Base-by-base conservation (phyloP, 2,329 filamentous ascomycete species). In the Mycogone perniciosa region DNA sequence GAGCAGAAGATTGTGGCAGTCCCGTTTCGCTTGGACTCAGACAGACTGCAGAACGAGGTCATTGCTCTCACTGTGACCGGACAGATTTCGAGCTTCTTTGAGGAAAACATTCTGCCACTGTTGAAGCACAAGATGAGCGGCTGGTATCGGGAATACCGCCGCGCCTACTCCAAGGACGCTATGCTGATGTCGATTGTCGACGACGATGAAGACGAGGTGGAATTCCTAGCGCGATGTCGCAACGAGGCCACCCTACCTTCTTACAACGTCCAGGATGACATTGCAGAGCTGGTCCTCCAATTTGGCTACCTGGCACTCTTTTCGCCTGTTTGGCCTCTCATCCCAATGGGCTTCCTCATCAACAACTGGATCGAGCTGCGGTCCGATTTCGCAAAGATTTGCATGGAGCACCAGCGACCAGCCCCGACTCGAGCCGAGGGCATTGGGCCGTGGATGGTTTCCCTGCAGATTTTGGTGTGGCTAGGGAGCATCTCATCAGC, bases 311-410 rank as follows among this genome's bases (percentile, higher is more conserved):
- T 90, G 0, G 79, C 82, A 0, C 71, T 89, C 4, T 90, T 89
- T 65, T 85, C 82, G 1, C 82, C 86, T 0, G 82, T 88, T 31
- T 90, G 86, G 86, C 86, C 87, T 0, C 71, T 89, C 1, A 86
- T 87, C 0, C 80, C 83, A 0, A 71, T 88, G 26, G 85, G 84
- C 0, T 90, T 89, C 64, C 71, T 89, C 10, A 67, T 88, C 62
- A 89, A 89, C 67, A 85, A 89, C 68, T 88, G 85, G 84, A 71
- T 90, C 50, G 86, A 90, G 65, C 74, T 90, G 7, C 84, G 86
- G 7, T 84, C 85, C 3, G 86, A 90, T 60, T 86, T 88, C 42
- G 79, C 87, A 67, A 90, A 89, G 61, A 86, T 90, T 50, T 87
- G 83, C 55, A 73, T 83, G 27, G 85, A 89, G 61, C 86, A 85